Percentiles rank a stretch among this genome's conserved stretches.
phyloP scores from a whole-genome alignment of 257 asterid genomes.

The Leonotis leonurus region DNA sequence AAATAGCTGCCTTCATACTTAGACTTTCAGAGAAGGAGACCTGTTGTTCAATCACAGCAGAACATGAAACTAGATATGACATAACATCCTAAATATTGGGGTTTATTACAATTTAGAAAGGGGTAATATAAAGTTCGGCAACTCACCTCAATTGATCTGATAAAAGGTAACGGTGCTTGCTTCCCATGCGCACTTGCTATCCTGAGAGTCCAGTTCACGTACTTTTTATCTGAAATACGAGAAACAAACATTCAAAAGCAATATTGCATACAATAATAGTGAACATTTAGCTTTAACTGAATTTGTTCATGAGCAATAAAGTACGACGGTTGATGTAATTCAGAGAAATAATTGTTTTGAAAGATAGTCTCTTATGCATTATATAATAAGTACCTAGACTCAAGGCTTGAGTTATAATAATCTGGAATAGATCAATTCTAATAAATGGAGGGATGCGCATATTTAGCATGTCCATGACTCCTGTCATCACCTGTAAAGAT shows the following conservation, averaged over 20 bases:
- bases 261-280: too few relatives aligned
- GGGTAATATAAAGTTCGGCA: background rate
- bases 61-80: background rate
- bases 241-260: too few relatives aligned
- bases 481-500: constrained; percentile 67
- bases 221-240: constrained; percentile 56
- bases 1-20: constrained; percentile 76
- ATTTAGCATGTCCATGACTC: constrained; percentile 61
- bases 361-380: background rate
- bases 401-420: constrained; percentile 59
- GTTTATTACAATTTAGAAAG: background rate
- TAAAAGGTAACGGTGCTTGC: constrained; percentile 79
- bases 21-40: constrained; percentile 68
- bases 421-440: constrained; percentile 77
- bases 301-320: constrained; percentile 6
- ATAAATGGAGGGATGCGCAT: constrained; percentile 71
- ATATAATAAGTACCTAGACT: constrained; percentile 83
- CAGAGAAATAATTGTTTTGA: background rate
- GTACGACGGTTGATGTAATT: background rate
- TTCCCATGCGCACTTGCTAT: constrained; percentile 84
- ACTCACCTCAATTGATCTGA: constrained; percentile 71
- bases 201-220: constrained; percentile 81
- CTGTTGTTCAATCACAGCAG: constrained; percentile 31
- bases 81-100: background rate
- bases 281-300: too few relatives aligned